Evolutionary conservation across 768 basidiomycete genomes (phyloP).

Genomic region (Russula dissimulans): DNA sequence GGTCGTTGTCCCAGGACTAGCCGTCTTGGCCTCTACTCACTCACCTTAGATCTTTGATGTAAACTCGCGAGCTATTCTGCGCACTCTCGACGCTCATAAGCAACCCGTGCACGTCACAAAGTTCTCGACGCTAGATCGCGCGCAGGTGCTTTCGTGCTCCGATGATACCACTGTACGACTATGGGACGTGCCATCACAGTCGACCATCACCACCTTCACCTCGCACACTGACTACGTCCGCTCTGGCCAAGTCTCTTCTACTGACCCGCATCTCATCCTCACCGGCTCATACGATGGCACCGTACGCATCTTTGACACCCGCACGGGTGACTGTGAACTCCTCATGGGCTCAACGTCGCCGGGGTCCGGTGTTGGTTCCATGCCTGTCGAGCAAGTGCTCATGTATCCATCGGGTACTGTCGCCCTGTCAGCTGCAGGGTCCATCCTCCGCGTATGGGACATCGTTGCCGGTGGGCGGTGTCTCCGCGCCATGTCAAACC

Average conservation of each 20-base stretch:
- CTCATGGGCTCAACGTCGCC: slow-evolving; percentile 44
- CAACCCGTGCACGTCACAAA: slow-evolving; percentile 94
- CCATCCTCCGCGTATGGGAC: slow-evolving; percentile 93
- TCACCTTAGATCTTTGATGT: slow-evolving; percentile 70
- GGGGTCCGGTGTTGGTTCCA: slow-evolving; percentile 26
- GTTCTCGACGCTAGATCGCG: slow-evolving; percentile 75
- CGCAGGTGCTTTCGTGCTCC: slow-evolving; percentile 86
- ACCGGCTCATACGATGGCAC: slow-evolving; percentile 96
- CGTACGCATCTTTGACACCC: slow-evolving; percentile 76
- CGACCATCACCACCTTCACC: slow-evolving; percentile 65
- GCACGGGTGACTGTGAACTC: slow-evolving; percentile 80
- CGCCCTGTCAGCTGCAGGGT: slow-evolving; percentile 80
- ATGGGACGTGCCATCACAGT: slow-evolving; percentile 92
- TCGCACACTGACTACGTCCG: slow-evolving; percentile 95
- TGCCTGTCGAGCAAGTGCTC: slow-evolving; percentile 85
- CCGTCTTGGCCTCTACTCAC: neutral
- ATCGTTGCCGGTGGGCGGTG: slow-evolving; percentile 86
- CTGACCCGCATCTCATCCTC: slow-evolving; percentile 75
- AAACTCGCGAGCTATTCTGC: slow-evolving; percentile 84
- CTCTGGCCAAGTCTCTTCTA: slow-evolving; percentile 76
- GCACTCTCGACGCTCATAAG: slow-evolving; percentile 87
- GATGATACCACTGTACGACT: slow-evolving; percentile 92
- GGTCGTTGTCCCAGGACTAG: slow-evolving; percentile 10
- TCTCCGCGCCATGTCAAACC: slow-evolving; percentile 86
- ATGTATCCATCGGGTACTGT: slow-evolving; percentile 87